Conservation (phyloP, 352 stramenopile genomes). For the Pseudoperonospora humuli region DNA sequence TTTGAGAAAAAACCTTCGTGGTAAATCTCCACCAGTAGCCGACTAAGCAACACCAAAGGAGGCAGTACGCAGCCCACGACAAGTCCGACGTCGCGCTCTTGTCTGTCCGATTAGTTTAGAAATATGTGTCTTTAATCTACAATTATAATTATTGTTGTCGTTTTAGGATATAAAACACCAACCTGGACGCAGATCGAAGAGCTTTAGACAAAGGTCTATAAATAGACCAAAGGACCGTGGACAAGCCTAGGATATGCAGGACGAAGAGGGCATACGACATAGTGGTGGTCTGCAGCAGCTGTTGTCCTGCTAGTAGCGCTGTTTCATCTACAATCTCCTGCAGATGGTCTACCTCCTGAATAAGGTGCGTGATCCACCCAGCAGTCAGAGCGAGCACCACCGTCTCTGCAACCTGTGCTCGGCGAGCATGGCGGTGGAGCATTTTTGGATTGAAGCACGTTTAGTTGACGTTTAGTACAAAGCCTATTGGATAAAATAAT, state of each 20-base stretch:
- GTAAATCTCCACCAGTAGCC: constrained; percentile 35
- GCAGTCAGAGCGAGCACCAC: constrained; percentile 25
- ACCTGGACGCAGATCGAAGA: constrained; percentile 21
- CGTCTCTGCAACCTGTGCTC: constrained; percentile 28
- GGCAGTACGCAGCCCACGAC: constrained; percentile 50
- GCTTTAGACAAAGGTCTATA: constrained; percentile 11
- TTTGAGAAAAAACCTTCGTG: constrained; percentile 18
- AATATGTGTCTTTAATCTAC: background rate
- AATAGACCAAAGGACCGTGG: constrained; percentile 21
- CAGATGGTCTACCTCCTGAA: constrained; percentile 11
- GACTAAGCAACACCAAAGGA: constrained; percentile 51
- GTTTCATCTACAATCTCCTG: constrained; percentile 1
- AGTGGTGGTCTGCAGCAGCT: constrained; percentile 22
- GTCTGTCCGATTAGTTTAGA: constrained; percentile 16
- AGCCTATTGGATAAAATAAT: too few relatives aligned
- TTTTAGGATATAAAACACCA: constrained; percentile 1
- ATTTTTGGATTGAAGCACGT: too few relatives aligned
- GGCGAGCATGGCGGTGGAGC: too few relatives aligned
- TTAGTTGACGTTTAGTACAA: too few relatives aligned
- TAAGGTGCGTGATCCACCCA: constrained; percentile 27
- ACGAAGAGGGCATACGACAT: constrained; percentile 22
- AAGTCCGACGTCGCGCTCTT: constrained; percentile 48
- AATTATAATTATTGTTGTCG: background rate
- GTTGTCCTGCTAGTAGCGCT: constrained; percentile 18
- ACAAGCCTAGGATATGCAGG: constrained; percentile 27